Evolutionary conservation across 441 rosid genomes (phyloP), one percentile per base, ranked within the genome.

Genomic region (Adansonia rubrostipa): DNA sequence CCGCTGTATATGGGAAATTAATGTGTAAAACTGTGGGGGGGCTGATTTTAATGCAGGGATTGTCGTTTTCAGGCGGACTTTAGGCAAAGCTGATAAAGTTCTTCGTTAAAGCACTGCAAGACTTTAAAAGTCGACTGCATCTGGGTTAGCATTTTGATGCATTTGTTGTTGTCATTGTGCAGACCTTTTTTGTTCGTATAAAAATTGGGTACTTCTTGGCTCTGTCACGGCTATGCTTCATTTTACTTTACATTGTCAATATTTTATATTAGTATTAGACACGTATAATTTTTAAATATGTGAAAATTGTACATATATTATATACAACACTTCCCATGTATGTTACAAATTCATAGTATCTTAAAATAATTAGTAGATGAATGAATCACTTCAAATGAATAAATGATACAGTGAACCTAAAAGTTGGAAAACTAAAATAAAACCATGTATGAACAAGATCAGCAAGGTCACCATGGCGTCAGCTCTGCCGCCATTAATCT

Each of bases 11-110:
- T 22, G 22, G 73, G 57, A 47, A 14, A 6, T 13, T 24, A 60
- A 33, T 20, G 33, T 44, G 54, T 47, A 47, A 47, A 68, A 68
- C 73, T 10, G 42, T 69, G 70, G 58, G 58, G 9, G 57, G 8
- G 36, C 15, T 19, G 61, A 6, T 5, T 47, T 6, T 6, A 50
- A 14, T 19, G 42, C 36, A 24, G n/a, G 56, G 13, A 2, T 47
- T 68, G 73, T 68, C 73, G 57, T 69, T 69, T 69, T 20, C 15
- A 3, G 56, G 14, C 9, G 10, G n/a, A 20, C 72, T 9, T 58
- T 1, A 15, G 28, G 28, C 40, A 3, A 6, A 20, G 15, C 15
- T 11, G 73, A 48, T 19, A 15, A 40, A 65, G 1, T 36, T 15
- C 48, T 36, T n/a, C 15, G 13, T 36, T 65, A 40, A 40, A 40